Base-by-base conservation (phyloP, 345 rosid species). In the Bruguiera parviflora region DNA sequence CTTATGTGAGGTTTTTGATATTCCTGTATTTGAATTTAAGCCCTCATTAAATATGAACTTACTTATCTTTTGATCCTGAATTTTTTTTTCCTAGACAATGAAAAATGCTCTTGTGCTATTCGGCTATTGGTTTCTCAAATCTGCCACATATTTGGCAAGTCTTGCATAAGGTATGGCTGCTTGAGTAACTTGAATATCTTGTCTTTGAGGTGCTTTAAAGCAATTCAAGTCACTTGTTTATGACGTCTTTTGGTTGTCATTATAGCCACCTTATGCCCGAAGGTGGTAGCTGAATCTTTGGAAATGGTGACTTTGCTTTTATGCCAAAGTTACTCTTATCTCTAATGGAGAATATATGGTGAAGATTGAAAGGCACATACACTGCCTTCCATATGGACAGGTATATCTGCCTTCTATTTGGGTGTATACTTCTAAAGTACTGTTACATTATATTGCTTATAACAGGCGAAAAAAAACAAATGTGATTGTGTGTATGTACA, bases 191-290 rank as follows among this genome's bases (percentile, higher is more conserved):
- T 43, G 29, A 62, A 59, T 20, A 27, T 33, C 49, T 67, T 71
- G 53, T 10, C 8, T 37, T 70, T 29, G 37, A n/a, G 46, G 68
- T 67, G 43, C 52, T 27, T 32, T 58, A 35, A 53, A 32, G 20
- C 68, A 53, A 59, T 69, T 71, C 19, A 35, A 70, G 29, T 59
- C 56, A 35, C 67, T 52, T 63, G 52, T 78, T 71, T 67, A 61
- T 77, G 70, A 80, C 73, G 62, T 69, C 55, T 77, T 52, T 74
- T 56, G 53, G 61, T 82, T 74, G 35, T 76, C 58, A 79, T 69
- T 62, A 65, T 87, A 91, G 98, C 92, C 96, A 62, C 85, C 84
- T 61, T 87, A 86, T 69, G 73, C 87, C 96, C 67, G 91, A 85
- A 72, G 97, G 94, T 76, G 64, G 86, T 80, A 68, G 28, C 28